Base-by-base conservation (phyloP, 768 basidiomycete genomes). In the Mycena kentingensis region DNA sequence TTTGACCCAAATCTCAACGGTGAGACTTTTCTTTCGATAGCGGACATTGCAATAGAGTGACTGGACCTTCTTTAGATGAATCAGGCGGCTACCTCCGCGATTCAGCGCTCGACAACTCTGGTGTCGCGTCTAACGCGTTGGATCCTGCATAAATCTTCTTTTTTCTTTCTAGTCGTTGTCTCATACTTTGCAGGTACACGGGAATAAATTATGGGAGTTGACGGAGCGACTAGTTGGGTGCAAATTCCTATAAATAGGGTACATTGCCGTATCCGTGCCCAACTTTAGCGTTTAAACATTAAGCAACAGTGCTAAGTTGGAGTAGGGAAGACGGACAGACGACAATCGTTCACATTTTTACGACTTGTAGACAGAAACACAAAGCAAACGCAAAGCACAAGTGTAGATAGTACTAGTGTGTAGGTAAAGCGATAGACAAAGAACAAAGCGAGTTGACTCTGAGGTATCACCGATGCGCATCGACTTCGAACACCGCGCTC, bases 1-100 rank as follows among this genome's bases (percentile, higher is more conserved):
- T 58, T 58, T 12, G 57, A 58, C 39, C 52, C 53, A 31, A 49
- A 51, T 42, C 49, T 58, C 26, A 47, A 47, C 13, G 50, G 55
- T 51, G 1, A 18, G 48, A 44, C 4, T 29, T 26, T 11, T 1
- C 25, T 18, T 5, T 13, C 8, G 4, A 12, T 5, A 10, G 34
- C 16, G 22, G 27, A 1, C 21, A 36, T 18, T 18, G 4, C 3
- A n/a, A 10, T n/a, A 18, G n/a, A 18, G 21, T 32, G 2, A 16
- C 18, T 16, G 5, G 8, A 16, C 27, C 10, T 27, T 16, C 26
- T 15, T 22, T 25, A 51, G 55, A 58, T 18, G 51, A 53, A 12
- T n/a, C 38, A 16, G 56, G 56, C 5, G 34, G 37, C 18, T 53
- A 50, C 26, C 52, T 58, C 21, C 8, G 11, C 2, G 22, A 58